These are phyloP conservation scores for Lactarius trivialis DNA, from an alignment of 768 basidiomycete species.

Conservation along the genomic window DNA sequence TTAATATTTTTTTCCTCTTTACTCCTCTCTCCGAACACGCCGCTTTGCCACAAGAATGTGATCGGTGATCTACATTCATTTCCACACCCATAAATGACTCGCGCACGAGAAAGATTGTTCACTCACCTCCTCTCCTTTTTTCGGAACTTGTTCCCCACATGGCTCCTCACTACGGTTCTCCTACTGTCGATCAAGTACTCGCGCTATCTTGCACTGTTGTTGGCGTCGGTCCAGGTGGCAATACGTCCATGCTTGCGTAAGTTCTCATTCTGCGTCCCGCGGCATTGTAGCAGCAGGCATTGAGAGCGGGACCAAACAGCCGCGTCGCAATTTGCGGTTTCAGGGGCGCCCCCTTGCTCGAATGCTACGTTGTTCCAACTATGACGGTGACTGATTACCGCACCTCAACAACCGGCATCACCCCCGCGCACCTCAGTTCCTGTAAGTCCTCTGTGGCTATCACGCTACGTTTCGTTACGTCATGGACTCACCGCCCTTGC, in stretches of 20 bases:
- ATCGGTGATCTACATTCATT: not conserved
- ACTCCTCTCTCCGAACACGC: not conserved
- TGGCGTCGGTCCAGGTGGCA: slow-evolving; percentile 77
- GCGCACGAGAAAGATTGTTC: not conserved
- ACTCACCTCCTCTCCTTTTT: slow-evolving; percentile 6
- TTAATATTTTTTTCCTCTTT: not conserved
- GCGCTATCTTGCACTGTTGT: slow-evolving; percentile 52
- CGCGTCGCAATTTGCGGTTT: slow-evolving; percentile 37
- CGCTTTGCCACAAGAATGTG: not conserved
- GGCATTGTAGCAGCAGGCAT: not conserved
- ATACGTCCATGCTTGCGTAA: slow-evolving; percentile 78
- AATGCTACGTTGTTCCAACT: slow-evolving; percentile 63
- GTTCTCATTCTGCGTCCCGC: slow-evolving; percentile 27
- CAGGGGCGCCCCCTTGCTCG: slow-evolving; percentile 50
- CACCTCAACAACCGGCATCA: slow-evolving; percentile 55
- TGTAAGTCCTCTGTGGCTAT: slow-evolving; percentile 29
- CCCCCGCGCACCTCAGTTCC: slow-evolving; percentile 35
- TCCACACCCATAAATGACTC: not conserved
- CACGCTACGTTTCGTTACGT: not conserved
- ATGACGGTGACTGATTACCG: slow-evolving; percentile 66
- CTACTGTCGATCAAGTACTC: slow-evolving; percentile 41
- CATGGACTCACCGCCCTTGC: not conserved
- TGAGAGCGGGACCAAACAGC: slow-evolving; percentile 27
- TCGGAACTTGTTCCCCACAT: slow-evolving; percentile 19
- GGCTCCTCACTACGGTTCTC: slow-evolving; percentile 27